Conservation (phyloP, 345 rosid species). For the Eucalyptus marginata region DNA sequence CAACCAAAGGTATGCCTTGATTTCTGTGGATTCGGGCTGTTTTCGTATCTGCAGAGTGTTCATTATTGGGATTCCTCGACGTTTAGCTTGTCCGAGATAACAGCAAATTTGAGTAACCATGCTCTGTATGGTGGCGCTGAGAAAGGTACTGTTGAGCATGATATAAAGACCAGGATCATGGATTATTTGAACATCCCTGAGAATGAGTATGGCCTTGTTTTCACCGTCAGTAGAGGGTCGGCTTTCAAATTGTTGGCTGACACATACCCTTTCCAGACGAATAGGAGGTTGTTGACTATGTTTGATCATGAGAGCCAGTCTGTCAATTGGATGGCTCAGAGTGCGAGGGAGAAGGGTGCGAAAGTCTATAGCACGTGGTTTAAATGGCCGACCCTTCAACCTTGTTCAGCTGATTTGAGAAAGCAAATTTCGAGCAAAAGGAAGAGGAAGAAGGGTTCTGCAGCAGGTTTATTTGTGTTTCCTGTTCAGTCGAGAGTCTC, state of each 20-base stretch:
- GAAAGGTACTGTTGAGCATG: slow-evolving; percentile 77
- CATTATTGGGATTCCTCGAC: slow-evolving; percentile 98
- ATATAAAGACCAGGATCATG: slow-evolving; percentile 87
- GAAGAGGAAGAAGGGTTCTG: slow-evolving; percentile 86
- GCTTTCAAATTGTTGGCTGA: slow-evolving; percentile 91
- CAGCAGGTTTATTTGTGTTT: slow-evolving; percentile 85
- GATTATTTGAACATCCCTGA: slow-evolving; percentile 96
- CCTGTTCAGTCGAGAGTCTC: slow-evolving; percentile 98
- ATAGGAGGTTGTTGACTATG: slow-evolving; percentile 91
- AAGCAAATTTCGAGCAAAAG: slow-evolving; percentile 77
- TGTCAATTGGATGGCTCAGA: slow-evolving; percentile 96
- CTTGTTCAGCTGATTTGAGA: slow-evolving; percentile 88
- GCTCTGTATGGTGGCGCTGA: slow-evolving; percentile 94
- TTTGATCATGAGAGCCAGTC: slow-evolving; percentile 98
- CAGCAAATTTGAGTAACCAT: slow-evolving; percentile 92
- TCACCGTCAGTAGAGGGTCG: slow-evolving; percentile 99
- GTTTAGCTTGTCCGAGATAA: slow-evolving; percentile 90
- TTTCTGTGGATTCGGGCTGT: slow-evolving; percentile 93
- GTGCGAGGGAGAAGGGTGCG: slow-evolving; percentile 93
- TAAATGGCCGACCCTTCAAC: slow-evolving; percentile 97
- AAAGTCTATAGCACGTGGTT: slow-evolving; percentile 88
- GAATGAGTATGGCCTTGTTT: slow-evolving; percentile 94
- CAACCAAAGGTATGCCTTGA: slow-evolving; percentile 97
- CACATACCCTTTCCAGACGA: slow-evolving; percentile 92
- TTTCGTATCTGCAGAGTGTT: slow-evolving; percentile 80